A percentile compares a stretch with the other conserved stretches of the same genome.
phyloP scores from a whole-genome alignment of 352 stramenopile species.

The Pythium pectinolyticum region DNA sequence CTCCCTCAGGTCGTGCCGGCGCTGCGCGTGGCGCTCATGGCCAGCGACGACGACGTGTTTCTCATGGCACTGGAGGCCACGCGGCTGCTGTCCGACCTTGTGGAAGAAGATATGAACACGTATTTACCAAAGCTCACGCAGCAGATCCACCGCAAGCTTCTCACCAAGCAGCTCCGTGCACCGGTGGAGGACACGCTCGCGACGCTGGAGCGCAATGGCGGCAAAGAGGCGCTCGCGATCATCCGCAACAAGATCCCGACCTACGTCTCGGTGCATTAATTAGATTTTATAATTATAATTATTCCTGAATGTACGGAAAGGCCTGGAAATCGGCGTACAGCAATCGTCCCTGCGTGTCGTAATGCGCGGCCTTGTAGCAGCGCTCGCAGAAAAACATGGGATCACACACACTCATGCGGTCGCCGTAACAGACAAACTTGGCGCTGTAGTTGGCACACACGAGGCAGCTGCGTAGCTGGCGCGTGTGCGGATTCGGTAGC shows the following conservation, averaged over 20 bases:
- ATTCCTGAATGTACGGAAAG: slow-evolving; percentile 77
- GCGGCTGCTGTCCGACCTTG: slow-evolving; percentile 57
- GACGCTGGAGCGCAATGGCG: slow-evolving; percentile 69
- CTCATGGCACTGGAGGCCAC: slow-evolving; percentile 68
- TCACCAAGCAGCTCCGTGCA: slow-evolving; percentile 52
- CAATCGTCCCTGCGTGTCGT: slow-evolving; percentile 48
- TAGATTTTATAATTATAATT: slow-evolving; percentile 10
- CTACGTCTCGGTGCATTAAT: slow-evolving; percentile 59
- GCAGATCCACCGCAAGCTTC: slow-evolving; percentile 75
- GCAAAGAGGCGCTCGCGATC: slow-evolving; percentile 70
- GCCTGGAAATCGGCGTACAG: slow-evolving; percentile 71
- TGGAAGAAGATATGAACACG: slow-evolving; percentile 75
- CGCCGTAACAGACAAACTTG: slow-evolving; percentile 79
- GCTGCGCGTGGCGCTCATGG: slow-evolving; percentile 62
- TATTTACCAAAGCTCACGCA: slow-evolving; percentile 74
- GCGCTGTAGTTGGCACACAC: slow-evolving; percentile 75
- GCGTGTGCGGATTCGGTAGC: slow-evolving; percentile 50
- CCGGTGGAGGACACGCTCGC: slow-evolving; percentile 65
- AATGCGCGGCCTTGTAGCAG: slow-evolving; percentile 71
- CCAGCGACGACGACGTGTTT: slow-evolving; percentile 70
- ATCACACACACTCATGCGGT: slow-evolving; percentile 58
- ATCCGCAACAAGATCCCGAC: slow-evolving; percentile 81
- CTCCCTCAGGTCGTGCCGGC: slow-evolving; percentile 62
- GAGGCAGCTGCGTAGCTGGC: slow-evolving; percentile 63
- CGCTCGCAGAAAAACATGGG: slow-evolving; percentile 82